A percentile compares a stretch with the other conserved stretches of the same genome.
These are phyloP conservation scores for Hymenoscyphus fraxineus DNA, from an alignment of 2,329 filamentous ascomycete genomes.

Conservation along the genomic window DNA sequence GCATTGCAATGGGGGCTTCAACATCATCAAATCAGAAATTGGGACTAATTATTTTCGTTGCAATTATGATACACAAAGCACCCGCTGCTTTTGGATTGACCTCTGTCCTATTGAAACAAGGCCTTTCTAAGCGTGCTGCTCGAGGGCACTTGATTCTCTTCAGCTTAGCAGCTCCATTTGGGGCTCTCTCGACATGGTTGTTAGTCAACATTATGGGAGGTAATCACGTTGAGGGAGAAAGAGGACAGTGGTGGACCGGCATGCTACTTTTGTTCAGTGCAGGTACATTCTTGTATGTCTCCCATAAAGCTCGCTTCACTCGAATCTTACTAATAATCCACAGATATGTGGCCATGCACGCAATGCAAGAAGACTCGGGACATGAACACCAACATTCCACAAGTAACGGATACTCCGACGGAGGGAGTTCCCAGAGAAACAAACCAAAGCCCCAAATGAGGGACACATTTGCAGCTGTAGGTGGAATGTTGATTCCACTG, in stretches of 20 bases:
- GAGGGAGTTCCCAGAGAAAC: conserved; percentile 45
- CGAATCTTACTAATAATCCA: conserved; percentile 25
- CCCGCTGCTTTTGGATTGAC: conserved; percentile 94
- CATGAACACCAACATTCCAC: conserved; percentile 39
- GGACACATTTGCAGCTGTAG: conserved; percentile 66
- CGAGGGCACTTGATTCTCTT: conserved; percentile 85
- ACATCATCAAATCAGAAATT: conserved; percentile 70
- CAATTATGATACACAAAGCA: conserved; percentile 96
- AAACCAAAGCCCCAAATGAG: conserved; percentile 57
- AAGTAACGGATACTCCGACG: conserved; percentile 54
- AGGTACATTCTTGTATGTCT: conserved; percentile 84
- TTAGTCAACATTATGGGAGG: conserved; percentile 71
- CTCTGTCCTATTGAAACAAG: conserved; percentile 84
- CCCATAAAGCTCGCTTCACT: conserved; percentile 1
- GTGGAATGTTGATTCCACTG: conserved; percentile 74
- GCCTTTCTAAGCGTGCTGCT: conserved; percentile 79
- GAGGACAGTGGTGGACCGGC: conserved; percentile 80
- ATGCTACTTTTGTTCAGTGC: conserved; percentile 92
- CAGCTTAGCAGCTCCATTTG: conserved; percentile 82
- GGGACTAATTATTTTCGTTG: conserved; percentile 88
- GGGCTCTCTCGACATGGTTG: conserved; percentile 79
- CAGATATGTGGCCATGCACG: conserved; percentile 97
- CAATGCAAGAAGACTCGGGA: conserved; percentile 75
- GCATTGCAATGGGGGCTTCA: conserved; percentile 91
- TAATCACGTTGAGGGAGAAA: conserved; percentile 47